Evolutionary conservation across 257 asterid species (phyloP).

Genomic region (Salvia rosmarinus): DNA sequence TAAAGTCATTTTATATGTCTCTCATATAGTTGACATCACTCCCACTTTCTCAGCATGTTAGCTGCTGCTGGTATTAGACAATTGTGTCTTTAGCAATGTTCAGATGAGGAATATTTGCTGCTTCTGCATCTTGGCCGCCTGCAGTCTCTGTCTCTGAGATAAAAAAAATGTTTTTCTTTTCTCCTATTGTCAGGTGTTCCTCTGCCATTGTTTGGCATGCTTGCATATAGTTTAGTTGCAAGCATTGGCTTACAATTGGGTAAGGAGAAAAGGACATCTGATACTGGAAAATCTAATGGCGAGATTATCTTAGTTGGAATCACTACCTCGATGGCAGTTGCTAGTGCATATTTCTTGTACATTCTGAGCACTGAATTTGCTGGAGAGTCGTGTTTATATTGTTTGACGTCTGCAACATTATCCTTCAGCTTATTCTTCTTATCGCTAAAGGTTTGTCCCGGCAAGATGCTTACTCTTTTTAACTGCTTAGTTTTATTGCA

Average conservation of each 20-base stretch:
- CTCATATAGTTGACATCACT: slow-evolving; percentile 14
- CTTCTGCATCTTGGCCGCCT: not conserved
- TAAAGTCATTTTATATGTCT: slow-evolving; percentile 15
- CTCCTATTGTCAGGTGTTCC: slow-evolving; percentile 75
- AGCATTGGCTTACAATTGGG: slow-evolving; percentile 62
- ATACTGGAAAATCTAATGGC: slow-evolving; percentile 52
- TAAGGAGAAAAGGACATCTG: slow-evolving; percentile 47
- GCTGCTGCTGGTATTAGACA: slow-evolving; percentile 1
- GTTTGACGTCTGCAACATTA: slow-evolving; percentile 71
- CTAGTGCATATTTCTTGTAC: slow-evolving; percentile 91
- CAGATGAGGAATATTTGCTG: slow-evolving; percentile 23
- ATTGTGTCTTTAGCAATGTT: slow-evolving; percentile 18
- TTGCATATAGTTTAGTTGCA: slow-evolving; percentile 85
- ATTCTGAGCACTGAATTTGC: slow-evolving; percentile 72
- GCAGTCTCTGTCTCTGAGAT: slow-evolving; percentile 20
- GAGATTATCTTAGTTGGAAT: slow-evolving; percentile 62
- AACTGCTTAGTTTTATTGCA: slow-evolving; percentile 20
- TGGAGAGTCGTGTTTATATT: slow-evolving; percentile 79
- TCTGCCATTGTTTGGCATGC: slow-evolving; percentile 86
- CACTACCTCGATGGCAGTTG: slow-evolving; percentile 89
- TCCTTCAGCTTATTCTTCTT: slow-evolving; percentile 80
- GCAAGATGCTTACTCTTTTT: slow-evolving; percentile 29
- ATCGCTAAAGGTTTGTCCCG: slow-evolving; percentile 63
- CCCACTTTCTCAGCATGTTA: slow-evolving; percentile 14
- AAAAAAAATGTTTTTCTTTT: slow-evolving; percentile 25